phyloP scores from a whole-genome alignment of 306 rosid genomes.

The Cucurbita pepo region DNA sequence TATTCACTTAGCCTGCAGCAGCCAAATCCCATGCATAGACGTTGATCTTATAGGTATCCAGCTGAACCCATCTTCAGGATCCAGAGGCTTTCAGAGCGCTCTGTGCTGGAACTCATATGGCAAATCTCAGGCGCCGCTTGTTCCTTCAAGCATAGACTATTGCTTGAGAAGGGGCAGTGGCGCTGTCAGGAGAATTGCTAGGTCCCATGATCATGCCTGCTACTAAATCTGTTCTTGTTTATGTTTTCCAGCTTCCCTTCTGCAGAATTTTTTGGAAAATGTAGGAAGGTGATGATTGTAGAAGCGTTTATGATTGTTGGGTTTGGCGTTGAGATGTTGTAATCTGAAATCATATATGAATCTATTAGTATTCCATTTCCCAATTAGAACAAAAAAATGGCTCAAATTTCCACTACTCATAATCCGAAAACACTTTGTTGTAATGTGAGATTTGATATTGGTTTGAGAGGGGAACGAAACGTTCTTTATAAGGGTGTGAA shows the following conservation, averaged over 20 bases:
- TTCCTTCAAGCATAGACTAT: slow-evolving; percentile 57
- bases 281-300: slow-evolving; percentile 47
- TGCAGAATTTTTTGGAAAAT: slow-evolving; percentile 13
- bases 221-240: background rate
- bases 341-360: background rate
- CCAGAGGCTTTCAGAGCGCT: slow-evolving; percentile 23
- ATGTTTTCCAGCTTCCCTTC: slow-evolving; percentile 41
- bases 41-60: slow-evolving; percentile 53
- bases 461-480: too few relatives aligned
- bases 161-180: slow-evolving; percentile 60
- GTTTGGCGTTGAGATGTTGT: background rate
- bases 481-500: too few relatives aligned
- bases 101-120: slow-evolving; percentile 68
- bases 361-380: background rate
- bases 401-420: background rate
- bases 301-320: background rate
- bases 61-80: slow-evolving; percentile 31
- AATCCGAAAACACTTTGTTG: background rate
- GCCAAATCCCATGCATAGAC: slow-evolving; percentile 55
- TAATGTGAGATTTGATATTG: too few relatives aligned
- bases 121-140: slow-evolving; percentile 42
- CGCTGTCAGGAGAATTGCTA: slow-evolving; percentile 33
- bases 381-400: background rate
- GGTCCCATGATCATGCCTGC: slow-evolving; percentile 44
- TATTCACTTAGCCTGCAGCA: slow-evolving; percentile 69